phyloP scores from a whole-genome alignment of 345 rosid genomes.

The Boechera stricta region DNA sequence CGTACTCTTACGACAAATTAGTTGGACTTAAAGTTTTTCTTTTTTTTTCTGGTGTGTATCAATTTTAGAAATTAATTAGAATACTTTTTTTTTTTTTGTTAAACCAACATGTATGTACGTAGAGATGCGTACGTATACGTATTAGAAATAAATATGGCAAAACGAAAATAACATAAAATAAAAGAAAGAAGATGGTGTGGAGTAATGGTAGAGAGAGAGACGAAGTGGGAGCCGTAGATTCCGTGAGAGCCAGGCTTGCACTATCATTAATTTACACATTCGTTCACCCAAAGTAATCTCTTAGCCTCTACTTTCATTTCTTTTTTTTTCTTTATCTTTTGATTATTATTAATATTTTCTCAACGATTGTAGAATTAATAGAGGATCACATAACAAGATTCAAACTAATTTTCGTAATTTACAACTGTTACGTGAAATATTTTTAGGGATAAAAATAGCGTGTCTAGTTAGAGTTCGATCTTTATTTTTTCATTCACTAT shows the following conservation, averaged over 20 bases:
- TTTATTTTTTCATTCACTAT: conserved; percentile 5
- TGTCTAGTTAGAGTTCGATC: conserved; percentile 9
- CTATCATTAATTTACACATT: conserved; percentile 34
- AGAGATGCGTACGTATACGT: conserved; percentile 39
- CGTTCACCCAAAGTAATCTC: conserved; percentile 28
- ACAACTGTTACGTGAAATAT: conserved; percentile 20
- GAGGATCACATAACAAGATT: not conserved
- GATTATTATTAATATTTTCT: not conserved
- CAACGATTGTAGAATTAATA: not conserved
- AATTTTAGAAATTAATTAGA: conserved; percentile 6
- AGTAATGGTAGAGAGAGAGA: conserved; percentile 47
- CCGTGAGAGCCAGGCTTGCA: conserved; percentile 66
- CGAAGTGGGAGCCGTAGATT: conserved; percentile 51
- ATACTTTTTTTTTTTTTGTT: not conserved
- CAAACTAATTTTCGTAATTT: conserved; percentile 11
- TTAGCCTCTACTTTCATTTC: not conserved
- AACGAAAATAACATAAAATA: not conserved
- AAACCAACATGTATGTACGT: conserved; percentile 28
- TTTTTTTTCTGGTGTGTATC: not conserved
- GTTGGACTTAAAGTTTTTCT: conserved; percentile 38
- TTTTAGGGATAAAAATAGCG: not conserved
- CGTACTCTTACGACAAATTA: conserved; percentile 35
- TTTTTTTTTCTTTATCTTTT: not conserved
- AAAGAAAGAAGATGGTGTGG: conserved; percentile 36
- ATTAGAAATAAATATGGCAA: conserved; percentile 20